phyloP scores from a whole-genome alignment of 2,329 filamentous ascomycete genomes.

The Gaeumannomyces sp. region DNA sequence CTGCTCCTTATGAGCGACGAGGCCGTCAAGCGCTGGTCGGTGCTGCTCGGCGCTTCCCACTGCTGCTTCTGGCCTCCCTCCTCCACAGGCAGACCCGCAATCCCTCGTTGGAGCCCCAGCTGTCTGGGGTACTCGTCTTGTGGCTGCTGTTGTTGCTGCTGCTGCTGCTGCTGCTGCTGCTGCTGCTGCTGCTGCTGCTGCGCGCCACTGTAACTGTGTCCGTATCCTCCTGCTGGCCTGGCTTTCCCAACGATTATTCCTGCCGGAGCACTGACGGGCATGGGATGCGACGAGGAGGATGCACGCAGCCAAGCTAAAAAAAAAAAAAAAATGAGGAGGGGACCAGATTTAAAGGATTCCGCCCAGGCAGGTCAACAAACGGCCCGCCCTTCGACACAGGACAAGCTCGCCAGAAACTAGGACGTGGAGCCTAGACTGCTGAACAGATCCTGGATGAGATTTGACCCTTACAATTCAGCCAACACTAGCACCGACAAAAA shows the following conservation, averaged over 20 bases:
- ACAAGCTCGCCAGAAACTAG: background rate
- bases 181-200: background rate
- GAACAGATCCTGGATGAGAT: too few relatives aligned
- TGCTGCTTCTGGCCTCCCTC: background rate
- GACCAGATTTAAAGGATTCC: background rate
- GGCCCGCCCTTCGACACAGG: background rate
- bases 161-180: too few relatives aligned
- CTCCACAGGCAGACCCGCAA: background rate
- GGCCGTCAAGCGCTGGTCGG: too few relatives aligned
- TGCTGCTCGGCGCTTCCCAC: too few relatives aligned
- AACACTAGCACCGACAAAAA: too few relatives aligned
- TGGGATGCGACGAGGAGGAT: background rate
- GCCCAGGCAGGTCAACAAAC: background rate
- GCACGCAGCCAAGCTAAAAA: background rate
- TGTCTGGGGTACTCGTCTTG: too few relatives aligned
- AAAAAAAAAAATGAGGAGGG: background rate
- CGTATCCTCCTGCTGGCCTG: background rate
- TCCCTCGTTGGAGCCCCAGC: background rate
- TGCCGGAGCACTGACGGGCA: too few relatives aligned
- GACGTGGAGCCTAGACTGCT: too few relatives aligned
- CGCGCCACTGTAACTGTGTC: too few relatives aligned
- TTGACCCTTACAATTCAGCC: too few relatives aligned
- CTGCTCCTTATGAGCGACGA: background rate
- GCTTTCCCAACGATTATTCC: background rate
- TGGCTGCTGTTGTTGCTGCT: background rate